phyloP scores from a whole-genome alignment of 805 yeast species.

The Ogataea saltuana region DNA sequence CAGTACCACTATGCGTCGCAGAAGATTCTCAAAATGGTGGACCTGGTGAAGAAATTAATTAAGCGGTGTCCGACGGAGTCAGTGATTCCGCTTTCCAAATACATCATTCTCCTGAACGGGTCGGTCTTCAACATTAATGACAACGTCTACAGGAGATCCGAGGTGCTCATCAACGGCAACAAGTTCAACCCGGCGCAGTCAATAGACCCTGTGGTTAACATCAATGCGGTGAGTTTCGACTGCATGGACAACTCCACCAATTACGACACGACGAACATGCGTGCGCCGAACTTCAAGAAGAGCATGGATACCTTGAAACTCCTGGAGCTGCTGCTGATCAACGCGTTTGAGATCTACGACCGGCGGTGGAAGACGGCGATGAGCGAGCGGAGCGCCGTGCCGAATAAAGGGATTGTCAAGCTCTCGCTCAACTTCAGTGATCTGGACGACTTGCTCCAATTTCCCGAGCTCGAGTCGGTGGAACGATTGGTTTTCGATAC shows the following conservation, averaged over 20 bases:
- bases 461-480: slow-evolving; percentile 23
- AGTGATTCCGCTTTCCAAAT: slow-evolving; percentile 38
- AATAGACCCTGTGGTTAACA: slow-evolving; percentile 41
- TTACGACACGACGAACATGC: slow-evolving; percentile 35
- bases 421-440: slow-evolving; percentile 18
- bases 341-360: slow-evolving; percentile 31
- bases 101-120: slow-evolving; percentile 40
- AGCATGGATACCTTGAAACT: slow-evolving; percentile 29
- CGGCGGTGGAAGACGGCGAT: slow-evolving; percentile 30
- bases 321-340: slow-evolving; percentile 31
- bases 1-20: slow-evolving; percentile 57
- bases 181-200: slow-evolving; percentile 45
- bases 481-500: slow-evolving; percentile 6
- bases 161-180: slow-evolving; percentile 37
- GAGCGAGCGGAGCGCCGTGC: slow-evolving; percentile 20
- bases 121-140: slow-evolving; percentile 43
- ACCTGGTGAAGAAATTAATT: slow-evolving; percentile 27
- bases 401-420: slow-evolving; percentile 10
- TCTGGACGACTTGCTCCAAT: slow-evolving; percentile 21
- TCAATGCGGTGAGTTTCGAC: slow-evolving; percentile 37
- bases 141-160: slow-evolving; percentile 40
- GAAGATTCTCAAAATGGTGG: slow-evolving; percentile 46
- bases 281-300: slow-evolving; percentile 31
- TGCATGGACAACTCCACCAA: slow-evolving; percentile 37
- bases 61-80: slow-evolving; percentile 22